Evolutionary conservation across 1,284 basidiomycete genomes (phyloP), one percentile per base, ranked within the genome.

Genomic region (Tilletia horrida): DNA sequence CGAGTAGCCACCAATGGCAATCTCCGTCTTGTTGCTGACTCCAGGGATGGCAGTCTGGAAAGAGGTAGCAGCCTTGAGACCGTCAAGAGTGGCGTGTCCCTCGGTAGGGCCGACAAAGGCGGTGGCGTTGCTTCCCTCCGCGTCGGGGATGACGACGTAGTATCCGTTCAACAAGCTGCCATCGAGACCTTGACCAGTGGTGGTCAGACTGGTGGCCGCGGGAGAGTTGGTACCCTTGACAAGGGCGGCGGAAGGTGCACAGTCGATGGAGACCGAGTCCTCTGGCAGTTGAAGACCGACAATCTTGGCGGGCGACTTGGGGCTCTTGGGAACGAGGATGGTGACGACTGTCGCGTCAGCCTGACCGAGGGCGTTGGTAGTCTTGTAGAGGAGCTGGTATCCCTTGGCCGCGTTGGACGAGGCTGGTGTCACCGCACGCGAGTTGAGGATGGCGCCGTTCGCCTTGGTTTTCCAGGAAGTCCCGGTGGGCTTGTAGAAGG

Each of bases 1-100:
- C 4, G 76, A 78, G 65, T 81, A 81, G 21, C 79, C 79, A 66
- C 72, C 77, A 48, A 74, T 64, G 18, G 65, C 61, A 13, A 78
- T 65, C 57, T 72, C 75, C 7, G 72, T 73, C 18, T 55, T 31
- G 40, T 63, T 69, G 8, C 35, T 45, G 14, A 66, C 66, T 1
- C 55, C 55, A 40, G 61, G 61, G 21, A 63, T 44, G 61, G 13
- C 42, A n/a, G 31, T 63, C 40, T 35, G 3, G 55, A 35, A 59
- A 13, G 35, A 44, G 3, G 44, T 64, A 11, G 70, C 72, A 0
- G 77, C 77, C 1, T 74, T 66, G 35, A 79, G 71, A 31, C 71
- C 70, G 67, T 81, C 79, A 31, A 80, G 66, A 6, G 74, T 69
- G 1, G 69, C 74, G 47, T 72, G 76, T 3, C 72, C 79, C 11